Conservation (phyloP, 441 rosid genomes). For the Arabidopsis lyrata region DNA sequence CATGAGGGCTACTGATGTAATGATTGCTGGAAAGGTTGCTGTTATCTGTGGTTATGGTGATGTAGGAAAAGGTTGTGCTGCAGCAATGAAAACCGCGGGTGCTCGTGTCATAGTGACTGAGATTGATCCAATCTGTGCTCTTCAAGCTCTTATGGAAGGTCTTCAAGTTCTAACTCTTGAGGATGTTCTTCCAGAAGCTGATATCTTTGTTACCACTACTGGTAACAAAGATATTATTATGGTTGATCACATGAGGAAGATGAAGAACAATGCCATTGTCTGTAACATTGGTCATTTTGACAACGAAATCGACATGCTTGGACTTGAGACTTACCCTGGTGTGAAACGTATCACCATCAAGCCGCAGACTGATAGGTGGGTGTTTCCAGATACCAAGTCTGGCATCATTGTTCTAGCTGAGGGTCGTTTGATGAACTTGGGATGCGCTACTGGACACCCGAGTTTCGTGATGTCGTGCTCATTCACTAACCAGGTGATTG, state of each 20-base stretch:
- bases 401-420: constrained; percentile 63
- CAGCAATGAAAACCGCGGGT: constrained; percentile 88
- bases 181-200: constrained; percentile 69
- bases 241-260: constrained; percentile 83
- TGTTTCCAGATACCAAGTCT: constrained; percentile 56
- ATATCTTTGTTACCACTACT: constrained; percentile 86
- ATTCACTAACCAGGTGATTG: constrained; percentile 95
- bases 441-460: constrained; percentile 85
- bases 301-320: constrained; percentile 76
- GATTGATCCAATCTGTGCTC: constrained; percentile 93
- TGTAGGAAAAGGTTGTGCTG: constrained; percentile 92
- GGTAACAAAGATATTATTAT: constrained; percentile 92
- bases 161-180: constrained; percentile 74
- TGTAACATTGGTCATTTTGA: constrained; percentile 96
- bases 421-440: constrained; percentile 70
- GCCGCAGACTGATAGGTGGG: constrained; percentile 72
- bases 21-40: constrained; percentile 83
- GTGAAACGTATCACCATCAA: constrained; percentile 65
- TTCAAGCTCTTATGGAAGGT: constrained; percentile 94
- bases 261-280: constrained; percentile 93
- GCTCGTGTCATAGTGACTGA: constrained; percentile 90
- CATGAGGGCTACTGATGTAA: constrained; percentile 80
- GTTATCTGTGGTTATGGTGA: constrained; percentile 91
- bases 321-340: constrained; percentile 62
- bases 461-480: constrained; percentile 96